phyloP scores from a whole-genome alignment of 139 green algal genomes.

The Chlorella vulgaris region DNA sequence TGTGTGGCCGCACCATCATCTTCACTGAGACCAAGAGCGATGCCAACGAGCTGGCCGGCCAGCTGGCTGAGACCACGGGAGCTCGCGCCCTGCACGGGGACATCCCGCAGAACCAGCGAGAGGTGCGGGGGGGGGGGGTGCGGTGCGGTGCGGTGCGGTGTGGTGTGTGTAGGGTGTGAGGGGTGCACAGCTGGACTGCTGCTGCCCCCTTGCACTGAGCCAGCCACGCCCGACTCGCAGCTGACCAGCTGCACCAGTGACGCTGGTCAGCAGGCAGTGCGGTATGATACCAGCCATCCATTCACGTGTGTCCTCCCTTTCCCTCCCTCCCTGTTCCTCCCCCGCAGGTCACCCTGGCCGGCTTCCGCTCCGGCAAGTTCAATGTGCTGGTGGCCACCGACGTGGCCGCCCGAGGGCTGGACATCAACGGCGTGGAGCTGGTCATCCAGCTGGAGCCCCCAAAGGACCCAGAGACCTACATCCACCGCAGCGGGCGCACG shows the following conservation, averaged over 20 bases:
- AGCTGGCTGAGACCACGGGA: slow-evolving; percentile 63
- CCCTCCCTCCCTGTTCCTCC: not conserved
- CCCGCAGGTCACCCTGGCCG: slow-evolving; percentile 68
- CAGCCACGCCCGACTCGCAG: not conserved
- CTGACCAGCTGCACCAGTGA: not conserved
- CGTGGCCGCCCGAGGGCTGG: slow-evolving; percentile 96
- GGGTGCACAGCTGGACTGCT: no score
- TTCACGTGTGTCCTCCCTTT: not conserved
- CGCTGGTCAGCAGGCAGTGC: not conserved
- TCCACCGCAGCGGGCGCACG: slow-evolving; percentile 89
- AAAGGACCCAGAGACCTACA: slow-evolving; percentile 86
- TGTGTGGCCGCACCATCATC: slow-evolving; percentile 87
- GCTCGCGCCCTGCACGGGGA: slow-evolving; percentile 92
- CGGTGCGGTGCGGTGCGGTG: not conserved
- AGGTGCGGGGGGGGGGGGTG: slow-evolving; percentile 41
- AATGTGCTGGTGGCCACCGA: slow-evolving; percentile 97
- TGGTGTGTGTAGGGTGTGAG: not conserved
- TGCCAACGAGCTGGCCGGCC: slow-evolving; percentile 78
- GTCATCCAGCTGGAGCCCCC: slow-evolving; percentile 89
- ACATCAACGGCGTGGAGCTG: slow-evolving; percentile 96
- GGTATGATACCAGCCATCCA: not conserved
- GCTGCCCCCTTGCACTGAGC: no score
- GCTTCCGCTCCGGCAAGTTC: slow-evolving; percentile 91
- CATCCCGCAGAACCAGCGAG: slow-evolving; percentile 83
- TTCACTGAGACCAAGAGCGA: slow-evolving; percentile 99